Evolutionary conservation across 306 rosid species (phyloP).

Genomic region (Trifolium fragiferum): DNA sequence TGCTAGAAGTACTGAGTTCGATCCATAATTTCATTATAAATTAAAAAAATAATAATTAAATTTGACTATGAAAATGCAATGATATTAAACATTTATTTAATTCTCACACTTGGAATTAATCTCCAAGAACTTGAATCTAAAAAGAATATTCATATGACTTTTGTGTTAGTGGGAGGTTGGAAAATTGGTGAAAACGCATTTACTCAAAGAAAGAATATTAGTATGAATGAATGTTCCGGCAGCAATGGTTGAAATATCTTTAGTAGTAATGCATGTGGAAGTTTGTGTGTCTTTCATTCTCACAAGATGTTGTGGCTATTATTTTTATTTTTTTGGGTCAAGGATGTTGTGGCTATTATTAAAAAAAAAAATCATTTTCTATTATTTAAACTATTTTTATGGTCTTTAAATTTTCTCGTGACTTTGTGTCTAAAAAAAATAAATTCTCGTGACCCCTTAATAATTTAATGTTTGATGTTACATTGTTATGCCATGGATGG

Average conservation of each 20-base stretch:
- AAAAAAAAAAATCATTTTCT: neutral
- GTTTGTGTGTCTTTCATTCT: slow-evolving; percentile 19
- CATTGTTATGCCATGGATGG: neutral
- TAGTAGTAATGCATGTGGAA: neutral
- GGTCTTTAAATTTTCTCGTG: neutral
- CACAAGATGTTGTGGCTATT: slow-evolving; percentile 29
- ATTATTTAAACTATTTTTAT: neutral
- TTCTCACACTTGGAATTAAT: neutral
- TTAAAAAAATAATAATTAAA: too few relatives aligned
- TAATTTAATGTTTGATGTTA: neutral
- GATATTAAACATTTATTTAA: neutral
- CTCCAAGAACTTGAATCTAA: neutral
- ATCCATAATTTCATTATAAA: too few relatives aligned
- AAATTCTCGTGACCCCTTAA: neutral
- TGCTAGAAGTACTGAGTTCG: too few relatives aligned
- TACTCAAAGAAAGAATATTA: neutral
- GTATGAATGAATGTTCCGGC: neutral
- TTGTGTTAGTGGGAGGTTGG: neutral
- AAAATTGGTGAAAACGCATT: slow-evolving; percentile 5
- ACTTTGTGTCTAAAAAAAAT: too few relatives aligned
- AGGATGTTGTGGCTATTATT: slow-evolving; percentile 28
- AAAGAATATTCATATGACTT: neutral
- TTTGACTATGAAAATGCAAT: neutral
- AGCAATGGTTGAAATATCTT: slow-evolving; percentile 13
- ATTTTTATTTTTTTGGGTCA: too few relatives aligned